phyloP scores from a whole-genome alignment of 2,329 filamentous ascomycete species.

The Neonectria magnoliae region DNA sequence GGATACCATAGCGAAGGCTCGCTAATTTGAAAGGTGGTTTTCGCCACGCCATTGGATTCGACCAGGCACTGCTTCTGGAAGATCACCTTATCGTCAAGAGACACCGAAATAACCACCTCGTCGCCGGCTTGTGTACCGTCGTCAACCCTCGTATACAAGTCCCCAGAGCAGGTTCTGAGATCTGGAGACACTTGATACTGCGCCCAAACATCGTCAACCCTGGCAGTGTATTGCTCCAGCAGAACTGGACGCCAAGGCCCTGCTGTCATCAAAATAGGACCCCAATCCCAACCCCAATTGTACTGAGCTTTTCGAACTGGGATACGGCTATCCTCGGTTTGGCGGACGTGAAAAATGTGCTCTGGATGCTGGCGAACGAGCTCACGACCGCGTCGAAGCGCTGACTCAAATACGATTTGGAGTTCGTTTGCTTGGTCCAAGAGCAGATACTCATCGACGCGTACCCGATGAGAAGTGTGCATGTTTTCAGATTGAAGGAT shows the following conservation, averaged over 20 bases:
- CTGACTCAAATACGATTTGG: conserved; percentile 13
- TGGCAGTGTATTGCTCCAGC: conserved; percentile 69
- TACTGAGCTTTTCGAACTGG: conserved; percentile 71
- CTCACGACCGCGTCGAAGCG: background rate
- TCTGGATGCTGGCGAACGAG: conserved; percentile 9
- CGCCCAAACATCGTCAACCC: conserved; percentile 67
- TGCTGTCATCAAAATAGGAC: conserved; percentile 68
- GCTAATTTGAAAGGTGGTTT: background rate
- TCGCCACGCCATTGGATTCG: background rate
- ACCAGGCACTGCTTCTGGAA: background rate
- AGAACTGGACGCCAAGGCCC: conserved; percentile 74
- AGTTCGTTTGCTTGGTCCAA: conserved; percentile 56
- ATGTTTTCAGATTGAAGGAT: conserved; percentile 70
- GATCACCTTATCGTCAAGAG: background rate
- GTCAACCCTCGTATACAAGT: background rate
- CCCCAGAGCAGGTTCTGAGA: conserved; percentile 6
- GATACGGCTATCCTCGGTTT: conserved; percentile 48
- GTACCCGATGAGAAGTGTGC: conserved; percentile 68
- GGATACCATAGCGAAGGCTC: conserved; percentile 17
- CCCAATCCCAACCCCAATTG: conserved; percentile 79
- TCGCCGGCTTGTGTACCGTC: background rate
- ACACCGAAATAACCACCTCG: background rate
- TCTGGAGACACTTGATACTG: conserved; percentile 10
- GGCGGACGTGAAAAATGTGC: conserved; percentile 19
- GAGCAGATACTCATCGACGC: conserved; percentile 65